Evolutionary conservation across 768 basidiomycete species (phyloP), one percentile per base, ranked within the genome.

Genomic region (Lentinus brumalis): DNA sequence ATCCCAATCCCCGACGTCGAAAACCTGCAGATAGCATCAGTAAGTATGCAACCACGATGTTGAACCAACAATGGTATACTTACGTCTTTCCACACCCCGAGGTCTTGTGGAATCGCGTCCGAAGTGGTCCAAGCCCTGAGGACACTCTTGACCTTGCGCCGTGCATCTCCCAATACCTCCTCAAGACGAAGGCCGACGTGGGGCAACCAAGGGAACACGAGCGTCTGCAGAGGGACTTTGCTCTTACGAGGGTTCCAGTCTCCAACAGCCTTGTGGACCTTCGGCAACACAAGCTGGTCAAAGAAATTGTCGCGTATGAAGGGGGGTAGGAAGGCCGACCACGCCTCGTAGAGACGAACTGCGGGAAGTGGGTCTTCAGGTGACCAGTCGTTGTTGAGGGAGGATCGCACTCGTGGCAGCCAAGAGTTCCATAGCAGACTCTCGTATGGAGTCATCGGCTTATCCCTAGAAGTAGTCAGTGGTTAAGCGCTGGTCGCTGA

Each of bases 141-240:
- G 50, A 92, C 73, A 52, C 81, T 83, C 74, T 92, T 91, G 59
- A 98, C 79, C 70, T 96, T 93, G 67, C 96, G 81, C 68, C 86
- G 86, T 14, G 94, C 91, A 63, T 96, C 94, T 12, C 86, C 91
- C 11, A 98, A 74, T n/a, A 98, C 78, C 29, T 87, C 87, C 53
- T 98, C 94, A 62, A 94, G 75, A 54, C 95, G 78, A 35, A 90
- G 74, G 4, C 93, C 96, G 4, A 96, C 83, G 68, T 94, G 83
- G 5, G 95, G 94, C 49, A 99, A 75, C 97, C 97, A 99, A 9
- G 97, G 97, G 73, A 98, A 96, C 1, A 99, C 86, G 50, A 99
- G 81, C 1, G 83, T 79, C 50, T 90, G 92, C 51, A 98, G 74
- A 0, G 92, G 75, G 0, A 84, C 80, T 2, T 76, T 77, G 58